A percentile compares a stretch with the other conserved stretches of the same genome.
Conservation (phyloP, 140 eudicot species). For the Ambrosia hybrid region DNA sequence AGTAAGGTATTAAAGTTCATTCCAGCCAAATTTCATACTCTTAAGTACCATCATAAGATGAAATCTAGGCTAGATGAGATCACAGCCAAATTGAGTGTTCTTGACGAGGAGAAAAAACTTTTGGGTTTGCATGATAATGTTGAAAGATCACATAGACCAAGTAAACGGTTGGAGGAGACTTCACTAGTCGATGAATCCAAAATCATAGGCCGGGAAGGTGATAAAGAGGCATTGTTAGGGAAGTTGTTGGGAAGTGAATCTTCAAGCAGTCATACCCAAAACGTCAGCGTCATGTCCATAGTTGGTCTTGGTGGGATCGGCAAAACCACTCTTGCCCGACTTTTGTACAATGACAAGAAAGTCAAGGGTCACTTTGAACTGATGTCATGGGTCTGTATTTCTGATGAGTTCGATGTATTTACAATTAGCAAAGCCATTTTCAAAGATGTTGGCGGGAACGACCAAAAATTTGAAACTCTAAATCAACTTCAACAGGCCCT, state of each 20-base stretch:
- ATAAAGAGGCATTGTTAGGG: constrained; percentile 29
- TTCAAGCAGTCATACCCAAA: background rate
- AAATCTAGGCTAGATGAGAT: constrained; percentile 25
- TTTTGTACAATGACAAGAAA: constrained; percentile 30
- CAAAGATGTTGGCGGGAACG: background rate
- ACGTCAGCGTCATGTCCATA: constrained; percentile 24
- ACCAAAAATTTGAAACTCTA: constrained; percentile 1
- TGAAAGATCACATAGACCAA: background rate
- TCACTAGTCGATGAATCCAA: background rate
- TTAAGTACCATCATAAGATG: constrained; percentile 8
- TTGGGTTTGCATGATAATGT: constrained; percentile 14
- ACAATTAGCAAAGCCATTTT: constrained; percentile 21
- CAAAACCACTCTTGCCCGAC: constrained; percentile 50
- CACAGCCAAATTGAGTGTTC: constrained; percentile 14
- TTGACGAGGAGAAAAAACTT: constrained; percentile 15
- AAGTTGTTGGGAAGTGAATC: constrained; percentile 22
- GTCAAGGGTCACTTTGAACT: constrained; percentile 36
- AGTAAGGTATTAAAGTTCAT: background rate
- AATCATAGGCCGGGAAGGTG: constrained; percentile 37
- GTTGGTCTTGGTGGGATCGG: constrained; percentile 57
- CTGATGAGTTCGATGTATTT: constrained; percentile 27
- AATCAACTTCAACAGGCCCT: constrained; percentile 32
- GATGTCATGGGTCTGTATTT: constrained; percentile 38
- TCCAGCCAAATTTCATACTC: constrained; percentile 3
- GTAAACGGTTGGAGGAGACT: too few species aligned